phyloP scores from a whole-genome alignment of 2,329 filamentous ascomycete genomes.

The Aspergillus udagawae region DNA sequence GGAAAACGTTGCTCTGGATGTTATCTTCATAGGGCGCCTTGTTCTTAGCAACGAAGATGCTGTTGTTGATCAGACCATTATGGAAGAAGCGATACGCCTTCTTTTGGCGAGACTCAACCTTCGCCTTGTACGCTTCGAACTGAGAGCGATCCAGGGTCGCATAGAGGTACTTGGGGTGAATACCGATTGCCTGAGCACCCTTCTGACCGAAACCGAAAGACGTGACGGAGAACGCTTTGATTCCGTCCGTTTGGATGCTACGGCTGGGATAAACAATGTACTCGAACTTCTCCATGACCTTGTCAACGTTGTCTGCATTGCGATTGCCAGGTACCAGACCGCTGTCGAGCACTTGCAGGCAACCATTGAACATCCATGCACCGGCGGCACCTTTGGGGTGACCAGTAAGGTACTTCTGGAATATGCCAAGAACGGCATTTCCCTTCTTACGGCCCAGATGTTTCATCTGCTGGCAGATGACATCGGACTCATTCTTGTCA shows the following conservation, averaged over 20 bases:
- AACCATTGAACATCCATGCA: slow-evolving; percentile 99
- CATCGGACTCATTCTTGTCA: slow-evolving; percentile 98
- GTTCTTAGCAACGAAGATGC: slow-evolving; percentile 91
- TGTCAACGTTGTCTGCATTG: slow-evolving; percentile 96
- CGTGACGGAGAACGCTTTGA: slow-evolving; percentile 98
- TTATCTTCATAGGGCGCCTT: slow-evolving; percentile 86
- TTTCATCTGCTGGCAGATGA: slow-evolving; percentile 91
- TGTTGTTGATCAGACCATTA: slow-evolving; percentile 97
- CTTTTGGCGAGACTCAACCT: slow-evolving; percentile 93
- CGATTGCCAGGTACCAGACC: slow-evolving; percentile 95
- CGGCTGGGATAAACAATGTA: slow-evolving; percentile 96
- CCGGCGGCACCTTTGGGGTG: slow-evolving; percentile 98
- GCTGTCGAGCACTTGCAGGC: slow-evolving; percentile 88
- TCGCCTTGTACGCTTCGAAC: slow-evolving; percentile 76
- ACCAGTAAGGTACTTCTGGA: slow-evolving; percentile 98
- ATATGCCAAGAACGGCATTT: slow-evolving; percentile 92
- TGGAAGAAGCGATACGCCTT: slow-evolving; percentile 99
- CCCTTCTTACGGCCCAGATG: slow-evolving; percentile 95
- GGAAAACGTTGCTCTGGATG: slow-evolving; percentile 80
- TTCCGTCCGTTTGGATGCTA: slow-evolving; percentile 91
- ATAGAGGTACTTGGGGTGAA: slow-evolving; percentile 93
- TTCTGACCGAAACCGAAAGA: slow-evolving; percentile 99
- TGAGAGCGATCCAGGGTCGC: slow-evolving; percentile 86
- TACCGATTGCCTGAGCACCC: slow-evolving; percentile 93
- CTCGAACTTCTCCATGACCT: slow-evolving; percentile 95